Base-by-base conservation (phyloP, 164 flowering plant species). In the Protea cynaroides region DNA sequence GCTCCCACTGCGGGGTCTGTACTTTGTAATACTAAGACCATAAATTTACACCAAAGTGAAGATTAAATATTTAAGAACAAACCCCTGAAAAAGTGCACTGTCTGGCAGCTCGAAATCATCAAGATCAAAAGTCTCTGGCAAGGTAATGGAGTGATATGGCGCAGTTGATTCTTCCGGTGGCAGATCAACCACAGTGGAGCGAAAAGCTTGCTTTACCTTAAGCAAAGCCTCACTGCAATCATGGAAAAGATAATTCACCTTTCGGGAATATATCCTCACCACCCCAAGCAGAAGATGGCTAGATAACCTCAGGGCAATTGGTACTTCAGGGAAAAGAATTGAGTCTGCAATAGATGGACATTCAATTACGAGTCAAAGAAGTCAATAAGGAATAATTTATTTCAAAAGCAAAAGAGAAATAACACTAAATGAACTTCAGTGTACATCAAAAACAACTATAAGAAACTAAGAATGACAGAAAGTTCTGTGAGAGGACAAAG, bases 81-180 rank as follows among this genome's bases (percentile, higher is more conserved):
- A 94, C 99, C 99, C 96, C 70, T 89, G 93, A 65, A 86, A 82
- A 52, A 81, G 60, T 8, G 85, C 96, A 78, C 75, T 83, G 36
- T 91, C 99, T 54, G 99, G 99, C 65, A 95, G 84, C 84, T 95
- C 99, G 70, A 95, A 95, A 76, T 91, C 97, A 78, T 95, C 99
- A 71, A 95, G 97, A 80, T 95, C 97, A 78, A 95, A 95, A 56
- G 97, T 95, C 79, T 95, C 99, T 22, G 99, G 99, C 78, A 95
- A 81, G 22, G 99, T 89, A 64, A 95, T 92, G 23, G 99, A 89
- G 72, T 95, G 99, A 80, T 92, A 92, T 14, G 97, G 99, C 24
- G 99, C 99, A 63, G 90, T 92, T 52, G 99, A 86, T 78, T 92
- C 96, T 80, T 92, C 99, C 34, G 97, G 97, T 1, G 97, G 97